Evolutionary conservation across 345 rosid species (phyloP).

Genomic region (Ricinus communis): DNA sequence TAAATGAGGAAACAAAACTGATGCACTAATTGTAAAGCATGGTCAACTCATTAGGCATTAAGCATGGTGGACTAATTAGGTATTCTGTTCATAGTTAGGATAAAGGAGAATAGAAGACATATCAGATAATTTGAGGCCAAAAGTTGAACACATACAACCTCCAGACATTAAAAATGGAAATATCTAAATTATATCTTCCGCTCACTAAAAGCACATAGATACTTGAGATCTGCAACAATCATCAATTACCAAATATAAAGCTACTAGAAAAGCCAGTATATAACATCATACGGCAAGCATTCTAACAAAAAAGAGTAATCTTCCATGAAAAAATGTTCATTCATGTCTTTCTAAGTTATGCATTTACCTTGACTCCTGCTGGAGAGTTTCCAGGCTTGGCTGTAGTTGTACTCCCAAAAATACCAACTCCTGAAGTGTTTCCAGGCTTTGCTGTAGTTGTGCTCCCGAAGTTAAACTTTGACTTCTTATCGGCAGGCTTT

Average conservation of each 20-base stretch:
- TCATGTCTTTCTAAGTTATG: constrained; percentile 1
- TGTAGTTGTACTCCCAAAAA: constrained; percentile 50
- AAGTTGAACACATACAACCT: background rate
- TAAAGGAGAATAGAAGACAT: background rate
- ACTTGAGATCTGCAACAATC: background rate
- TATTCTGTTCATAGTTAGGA: background rate
- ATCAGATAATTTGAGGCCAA: constrained; percentile 1
- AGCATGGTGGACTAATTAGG: background rate
- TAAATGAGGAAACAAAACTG: too few species aligned
- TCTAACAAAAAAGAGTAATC: background rate
- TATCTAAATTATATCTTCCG: background rate
- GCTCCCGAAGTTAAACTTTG: constrained; percentile 37
- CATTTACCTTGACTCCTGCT: constrained; percentile 53
- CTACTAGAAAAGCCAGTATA: background rate
- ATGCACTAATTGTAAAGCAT: background rate
- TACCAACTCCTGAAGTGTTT: constrained; percentile 46
- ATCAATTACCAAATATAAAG: background rate
- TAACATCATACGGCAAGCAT: background rate
- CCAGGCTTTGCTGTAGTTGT: constrained; percentile 39
- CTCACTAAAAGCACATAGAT: background rate
- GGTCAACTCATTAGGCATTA: background rate
- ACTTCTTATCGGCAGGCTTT: constrained; percentile 55
- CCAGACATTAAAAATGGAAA: too few species aligned
- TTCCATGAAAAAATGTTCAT: background rate
- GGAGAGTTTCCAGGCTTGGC: constrained; percentile 47